Percentiles rank a stretch among this genome's conserved stretches.
These are phyloP conservation scores for Umbilicaria muhlenbergii DNA, from an alignment of 495 filamentous ascomycete species.

Conservation along the genomic window DNA sequence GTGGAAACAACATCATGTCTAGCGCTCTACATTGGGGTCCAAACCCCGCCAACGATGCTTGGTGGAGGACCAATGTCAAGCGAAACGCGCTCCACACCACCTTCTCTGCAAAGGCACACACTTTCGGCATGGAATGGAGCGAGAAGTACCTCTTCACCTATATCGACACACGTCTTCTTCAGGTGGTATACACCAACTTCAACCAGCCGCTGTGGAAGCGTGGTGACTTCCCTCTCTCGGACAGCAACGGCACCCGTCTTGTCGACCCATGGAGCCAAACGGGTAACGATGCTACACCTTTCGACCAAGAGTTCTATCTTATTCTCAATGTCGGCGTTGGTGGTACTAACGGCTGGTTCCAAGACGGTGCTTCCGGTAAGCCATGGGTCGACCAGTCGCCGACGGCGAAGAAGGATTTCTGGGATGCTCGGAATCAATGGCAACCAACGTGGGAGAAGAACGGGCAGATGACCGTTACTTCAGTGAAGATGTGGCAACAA, in stretches of 20 bases:
- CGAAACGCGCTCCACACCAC: constrained; percentile 61
- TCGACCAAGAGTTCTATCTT: constrained; percentile 69
- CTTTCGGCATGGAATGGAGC: constrained; percentile 71
- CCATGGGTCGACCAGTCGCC: constrained; percentile 60
- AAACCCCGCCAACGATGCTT: constrained; percentile 23
- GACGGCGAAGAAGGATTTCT: constrained; percentile 59
- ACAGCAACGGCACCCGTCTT: constrained; percentile 53
- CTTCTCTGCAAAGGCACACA: constrained; percentile 44
- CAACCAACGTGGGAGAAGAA: constrained; percentile 54
- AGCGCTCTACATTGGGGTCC: constrained; percentile 67
- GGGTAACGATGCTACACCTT: constrained; percentile 42
- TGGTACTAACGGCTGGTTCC: constrained; percentile 73
- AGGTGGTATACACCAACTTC: constrained; percentile 69
- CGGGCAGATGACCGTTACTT: constrained; percentile 54
- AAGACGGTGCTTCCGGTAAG: constrained; percentile 52
- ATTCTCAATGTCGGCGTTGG: constrained; percentile 74
- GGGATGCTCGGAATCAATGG: constrained; percentile 50
- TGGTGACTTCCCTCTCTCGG: constrained; percentile 55
- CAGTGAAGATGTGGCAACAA: constrained; percentile 71
- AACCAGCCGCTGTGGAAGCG: constrained; percentile 53
- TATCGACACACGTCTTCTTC: constrained; percentile 61
- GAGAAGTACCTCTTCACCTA: constrained; percentile 82
- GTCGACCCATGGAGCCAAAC: constrained; percentile 53
- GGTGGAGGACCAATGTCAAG: constrained; percentile 30
- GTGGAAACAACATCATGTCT: constrained; percentile 71